Conservation (phyloP, 2,329 filamentous ascomycete species). For the Fusarium buharicum region DNA sequence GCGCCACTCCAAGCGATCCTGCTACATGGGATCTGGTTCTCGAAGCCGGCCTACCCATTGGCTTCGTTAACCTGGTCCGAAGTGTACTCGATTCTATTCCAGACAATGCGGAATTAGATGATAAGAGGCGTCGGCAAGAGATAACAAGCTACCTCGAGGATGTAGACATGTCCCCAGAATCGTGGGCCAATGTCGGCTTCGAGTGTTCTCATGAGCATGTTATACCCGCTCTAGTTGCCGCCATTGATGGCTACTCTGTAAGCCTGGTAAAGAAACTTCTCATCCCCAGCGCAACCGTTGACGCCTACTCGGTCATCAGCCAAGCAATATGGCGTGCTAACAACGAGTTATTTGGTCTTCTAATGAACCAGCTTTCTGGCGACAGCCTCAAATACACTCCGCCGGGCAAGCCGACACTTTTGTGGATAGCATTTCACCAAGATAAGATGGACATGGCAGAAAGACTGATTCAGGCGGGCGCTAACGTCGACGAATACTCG, state of each 20-base stretch:
- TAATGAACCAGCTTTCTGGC: background rate
- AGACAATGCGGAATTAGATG: too few species aligned
- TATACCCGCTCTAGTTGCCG: accelerated
- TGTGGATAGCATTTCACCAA: background rate
- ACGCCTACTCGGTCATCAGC: accelerated
- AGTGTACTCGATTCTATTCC: too few species aligned
- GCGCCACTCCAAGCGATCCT: background rate
- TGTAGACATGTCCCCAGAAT: accelerated
- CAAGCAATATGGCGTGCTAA: accelerated
- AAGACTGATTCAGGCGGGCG: background rate
- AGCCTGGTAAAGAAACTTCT: background rate
- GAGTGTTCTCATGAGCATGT: accelerated
- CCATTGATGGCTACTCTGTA: accelerated
- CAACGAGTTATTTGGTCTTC: background rate
- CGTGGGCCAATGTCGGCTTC: accelerated
- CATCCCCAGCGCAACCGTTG: accelerated
- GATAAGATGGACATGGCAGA: accelerated
- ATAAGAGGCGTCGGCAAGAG: too few species aligned
- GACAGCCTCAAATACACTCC: accelerated
- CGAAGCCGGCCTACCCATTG: too few species aligned
- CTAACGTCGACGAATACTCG: background rate
- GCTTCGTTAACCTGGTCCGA: too few species aligned
- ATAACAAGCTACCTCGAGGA: too few species aligned
- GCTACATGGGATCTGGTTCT: accelerated
- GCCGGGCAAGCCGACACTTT: background rate